Base-by-base conservation (phyloP, 352 stramenopile genomes). In the Lagenidium sp. region DNA sequence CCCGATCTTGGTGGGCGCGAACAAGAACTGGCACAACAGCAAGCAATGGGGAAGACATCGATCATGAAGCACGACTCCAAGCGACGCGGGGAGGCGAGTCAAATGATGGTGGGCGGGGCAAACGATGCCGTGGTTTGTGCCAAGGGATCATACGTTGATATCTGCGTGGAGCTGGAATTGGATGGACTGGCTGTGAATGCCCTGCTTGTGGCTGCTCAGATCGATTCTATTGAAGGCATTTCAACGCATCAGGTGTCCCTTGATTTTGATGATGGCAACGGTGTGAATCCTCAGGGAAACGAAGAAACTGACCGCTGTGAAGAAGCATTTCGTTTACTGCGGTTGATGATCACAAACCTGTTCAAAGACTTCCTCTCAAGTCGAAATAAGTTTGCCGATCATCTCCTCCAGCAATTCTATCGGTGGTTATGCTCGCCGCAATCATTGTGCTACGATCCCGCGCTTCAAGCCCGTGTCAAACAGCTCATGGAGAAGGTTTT, bases 401-500 rank as follows among this genome's bases (percentile, higher is more conserved):
- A 95, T 37, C 60, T 99, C 32, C 71, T 99, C n/a, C 88, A 97
- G 47, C 82, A 98, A 52, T 75, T 98, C 15, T 98, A 98, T 44
- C 86, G 95, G 8, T 96, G 97, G 68, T 47, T 99, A 18, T 96
- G 83, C 31, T 95, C 82, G 20, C 85, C 85, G 1, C 70, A 86
- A n/a, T 75, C 86, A 11, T 51, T 98, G 5, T 76, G 97, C 29
- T 97, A 96, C 60, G 93, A 99, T 50, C 95, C 96, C 4, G 79
- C 82, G 8, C 68, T 99, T 24, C 85, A 98, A 38, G 71, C 89
- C 0, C 79, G 97, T 32, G 83, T 99, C 3, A 92, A 97, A 49
- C 71, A 79, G 4, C 57, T 99, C 4, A 99, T 99, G 95, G 87
- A 96, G 46, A 95, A 96, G 51, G 74, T 97, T 12, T 90, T 95